phyloP scores from a whole-genome alignment of 2,329 filamentous ascomycete genomes.

The Knoxdaviesia capensis region DNA sequence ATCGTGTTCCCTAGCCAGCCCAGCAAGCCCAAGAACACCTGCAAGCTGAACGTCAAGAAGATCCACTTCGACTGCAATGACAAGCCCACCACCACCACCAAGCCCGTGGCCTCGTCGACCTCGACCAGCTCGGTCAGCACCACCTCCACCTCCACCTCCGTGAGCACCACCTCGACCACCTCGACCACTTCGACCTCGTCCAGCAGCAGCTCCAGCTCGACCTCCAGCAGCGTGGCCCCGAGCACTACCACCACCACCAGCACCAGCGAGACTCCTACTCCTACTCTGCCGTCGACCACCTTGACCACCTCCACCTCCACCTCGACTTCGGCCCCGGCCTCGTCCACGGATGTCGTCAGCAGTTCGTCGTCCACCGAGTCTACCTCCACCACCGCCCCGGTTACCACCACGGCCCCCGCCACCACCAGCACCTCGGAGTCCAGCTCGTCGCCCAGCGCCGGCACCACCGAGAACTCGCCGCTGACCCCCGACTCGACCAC shows the following conservation, averaged over 20 bases:
- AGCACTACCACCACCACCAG: constrained; percentile 8
- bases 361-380: constrained; percentile 2
- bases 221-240: constrained; percentile 3
- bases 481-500: constrained; percentile 14
- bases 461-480: constrained; percentile 6
- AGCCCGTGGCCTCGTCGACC: constrained; percentile 5
- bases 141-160: constrained; percentile 7
- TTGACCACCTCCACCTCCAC: constrained; percentile 3
- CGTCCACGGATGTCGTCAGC: too few relatives aligned
- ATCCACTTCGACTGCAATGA: constrained; percentile 53
- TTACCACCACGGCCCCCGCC: constrained; percentile 5
- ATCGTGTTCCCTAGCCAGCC: constrained; percentile 45
- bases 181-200: constrained; percentile 4
- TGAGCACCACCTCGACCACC: constrained; percentile 8
- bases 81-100: constrained; percentile 8
- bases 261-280: constrained; percentile 4
- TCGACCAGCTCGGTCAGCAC: constrained; percentile 4
- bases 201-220: constrained; percentile 1
- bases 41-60: constrained; percentile 53
- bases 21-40: constrained; percentile 33
- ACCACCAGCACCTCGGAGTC: constrained; percentile 3
- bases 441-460: constrained; percentile 6
- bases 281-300: constrained; percentile 3
- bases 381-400: constrained; percentile 3
- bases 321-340: constrained; percentile 3